Conservation (phyloP, 164 flowering plant genomes). For the Dillenia turbinata region DNA sequence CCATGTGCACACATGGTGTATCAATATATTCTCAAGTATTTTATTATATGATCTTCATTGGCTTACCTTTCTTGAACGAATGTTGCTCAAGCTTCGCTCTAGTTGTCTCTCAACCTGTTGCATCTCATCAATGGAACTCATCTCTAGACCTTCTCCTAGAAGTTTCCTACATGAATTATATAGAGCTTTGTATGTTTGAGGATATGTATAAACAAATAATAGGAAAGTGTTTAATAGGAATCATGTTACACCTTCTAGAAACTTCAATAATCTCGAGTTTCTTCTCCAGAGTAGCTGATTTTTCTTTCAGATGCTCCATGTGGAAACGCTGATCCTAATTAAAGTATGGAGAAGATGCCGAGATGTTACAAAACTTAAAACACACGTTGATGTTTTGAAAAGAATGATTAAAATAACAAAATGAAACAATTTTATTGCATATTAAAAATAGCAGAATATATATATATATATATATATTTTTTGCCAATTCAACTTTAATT, state of each 20-base stretch:
- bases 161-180: constrained; percentile 29
- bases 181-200: neutral
- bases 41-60: neutral
- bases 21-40: no score
- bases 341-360: neutral
- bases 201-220: neutral
- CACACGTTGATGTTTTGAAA: neutral
- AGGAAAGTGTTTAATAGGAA: constrained; percentile 1
- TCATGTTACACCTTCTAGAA: constrained; percentile 23
- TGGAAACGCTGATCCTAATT: neutral
- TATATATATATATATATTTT: no score
- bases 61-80: constrained; percentile 53
- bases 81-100: constrained; percentile 39
- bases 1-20: neutral
- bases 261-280: constrained; percentile 39
- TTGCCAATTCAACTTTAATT: no score
- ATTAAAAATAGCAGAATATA: no score
- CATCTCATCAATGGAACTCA: constrained; percentile 42
- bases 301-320: constrained; percentile 28
- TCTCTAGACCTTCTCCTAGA: constrained; percentile 41
- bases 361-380: neutral
- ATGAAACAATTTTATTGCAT: no score
- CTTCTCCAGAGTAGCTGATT: constrained; percentile 20
- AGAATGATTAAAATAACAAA: no score
- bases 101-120: constrained; percentile 39